A percentile compares a stretch with the other conserved stretches of the same genome.
These are phyloP conservation scores for Epichloe scottii DNA, from an alignment of 2,329 filamentous ascomycete genomes.

Conservation along the genomic window DNA sequence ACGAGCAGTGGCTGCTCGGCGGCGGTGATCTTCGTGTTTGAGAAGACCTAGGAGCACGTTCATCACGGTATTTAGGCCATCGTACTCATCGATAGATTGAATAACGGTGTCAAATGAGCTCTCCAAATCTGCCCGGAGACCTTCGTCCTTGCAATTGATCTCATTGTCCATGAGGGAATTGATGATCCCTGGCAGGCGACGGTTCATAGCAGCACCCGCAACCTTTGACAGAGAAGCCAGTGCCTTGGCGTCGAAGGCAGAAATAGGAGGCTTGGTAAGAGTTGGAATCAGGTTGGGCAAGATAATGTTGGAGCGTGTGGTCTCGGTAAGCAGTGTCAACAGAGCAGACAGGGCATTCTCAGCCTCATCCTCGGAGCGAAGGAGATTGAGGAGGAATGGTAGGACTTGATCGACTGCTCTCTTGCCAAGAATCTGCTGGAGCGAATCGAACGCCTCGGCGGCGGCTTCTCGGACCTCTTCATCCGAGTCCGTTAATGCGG, in stretches of 20 bases:
- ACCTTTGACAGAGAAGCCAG: slow-evolving; percentile 88
- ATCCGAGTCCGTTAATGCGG: slow-evolving; percentile 81
- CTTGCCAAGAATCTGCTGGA: slow-evolving; percentile 91
- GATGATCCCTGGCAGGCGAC: slow-evolving; percentile 77
- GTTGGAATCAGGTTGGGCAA: slow-evolving; percentile 92
- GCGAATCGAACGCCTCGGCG: slow-evolving; percentile 89
- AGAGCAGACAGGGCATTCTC: slow-evolving; percentile 88
- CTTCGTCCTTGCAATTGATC: slow-evolving; percentile 62
- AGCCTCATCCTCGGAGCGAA: slow-evolving; percentile 74
- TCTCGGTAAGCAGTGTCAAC: slow-evolving; percentile 85
- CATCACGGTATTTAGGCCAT: slow-evolving; percentile 93
- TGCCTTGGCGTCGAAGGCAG: slow-evolving; percentile 87
- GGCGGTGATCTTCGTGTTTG: slow-evolving; percentile 86
- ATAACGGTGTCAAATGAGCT: slow-evolving; percentile 80
- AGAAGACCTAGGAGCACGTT: slow-evolving; percentile 77
- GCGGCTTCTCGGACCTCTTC: slow-evolving; percentile 87
- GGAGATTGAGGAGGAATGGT: slow-evolving; percentile 79
- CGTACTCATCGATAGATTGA: slow-evolving; percentile 86
- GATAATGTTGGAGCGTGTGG: slow-evolving; percentile 89
- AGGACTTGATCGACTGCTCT: slow-evolving; percentile 89
- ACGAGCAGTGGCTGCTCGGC: slow-evolving; percentile 62
- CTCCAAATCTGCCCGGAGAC: slow-evolving; percentile 59
- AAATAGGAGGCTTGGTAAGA: slow-evolving; percentile 78
- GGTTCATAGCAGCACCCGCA: slow-evolving; percentile 79
- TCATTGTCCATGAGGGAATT: slow-evolving; percentile 93